These are phyloP conservation scores for Lentinula raphanica DNA, from an alignment of 768 basidiomycete species.

Conservation along the genomic window DNA sequence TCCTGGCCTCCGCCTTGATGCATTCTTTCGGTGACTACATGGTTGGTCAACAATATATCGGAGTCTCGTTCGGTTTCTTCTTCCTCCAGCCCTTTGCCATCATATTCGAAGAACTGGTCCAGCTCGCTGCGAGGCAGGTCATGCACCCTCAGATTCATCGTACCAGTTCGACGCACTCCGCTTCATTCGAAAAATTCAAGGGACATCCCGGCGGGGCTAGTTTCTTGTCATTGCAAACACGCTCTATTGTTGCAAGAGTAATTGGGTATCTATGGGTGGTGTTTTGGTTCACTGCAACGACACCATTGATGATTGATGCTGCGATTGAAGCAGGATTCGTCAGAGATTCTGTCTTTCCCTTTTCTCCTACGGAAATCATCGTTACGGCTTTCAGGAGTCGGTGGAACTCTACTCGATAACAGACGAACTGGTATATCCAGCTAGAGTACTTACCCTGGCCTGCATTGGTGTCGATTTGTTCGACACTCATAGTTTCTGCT, in stretches of 20 bases:
- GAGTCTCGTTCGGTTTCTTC: constrained; percentile 23
- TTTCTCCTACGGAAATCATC: neutral
- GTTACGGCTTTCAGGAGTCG: neutral
- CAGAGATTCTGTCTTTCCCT: neutral
- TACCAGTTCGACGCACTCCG: too few relatives aligned
- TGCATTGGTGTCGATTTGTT: too few relatives aligned
- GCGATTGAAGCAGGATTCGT: neutral
- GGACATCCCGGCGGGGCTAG: neutral
- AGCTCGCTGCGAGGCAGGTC: constrained; percentile 11
- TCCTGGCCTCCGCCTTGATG: constrained; percentile 22
- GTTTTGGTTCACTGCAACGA: neutral
- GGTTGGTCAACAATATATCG: constrained; percentile 13
- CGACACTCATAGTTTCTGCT: too few relatives aligned
- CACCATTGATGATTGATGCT: constrained; percentile 1
- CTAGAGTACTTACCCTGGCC: too few relatives aligned
- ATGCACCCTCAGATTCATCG: neutral
- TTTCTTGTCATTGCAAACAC: neutral
- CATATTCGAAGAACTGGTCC: constrained; percentile 23
- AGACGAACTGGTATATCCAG: too few relatives aligned
- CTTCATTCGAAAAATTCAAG: neutral
- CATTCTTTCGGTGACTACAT: constrained; percentile 25
- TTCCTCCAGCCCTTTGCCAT: constrained; percentile 24
- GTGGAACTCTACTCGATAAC: too few relatives aligned
- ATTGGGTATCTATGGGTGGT: neutral
- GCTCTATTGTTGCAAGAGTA: neutral